Conservation (phyloP, 108 stramenopile genomes). For the Fragilariopsis cylindrus region DNA sequence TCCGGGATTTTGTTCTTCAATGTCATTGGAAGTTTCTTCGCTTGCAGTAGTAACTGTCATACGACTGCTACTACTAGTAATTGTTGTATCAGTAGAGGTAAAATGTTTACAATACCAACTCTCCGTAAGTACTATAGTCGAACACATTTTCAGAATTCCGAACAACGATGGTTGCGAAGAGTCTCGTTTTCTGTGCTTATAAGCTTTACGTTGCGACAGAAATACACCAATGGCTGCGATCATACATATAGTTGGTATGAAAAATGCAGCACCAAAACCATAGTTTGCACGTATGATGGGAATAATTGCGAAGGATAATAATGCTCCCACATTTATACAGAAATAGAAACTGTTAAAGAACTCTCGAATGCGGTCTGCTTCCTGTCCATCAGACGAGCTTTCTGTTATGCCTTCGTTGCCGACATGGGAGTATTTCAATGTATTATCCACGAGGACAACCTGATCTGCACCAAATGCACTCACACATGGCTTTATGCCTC, state of each 20-base stretch:
- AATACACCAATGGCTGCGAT: constrained; percentile 47
- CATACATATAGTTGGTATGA: constrained; percentile 53
- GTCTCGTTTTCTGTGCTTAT: constrained; percentile 30
- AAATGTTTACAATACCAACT: too few species aligned
- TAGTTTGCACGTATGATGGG: constrained; percentile 41
- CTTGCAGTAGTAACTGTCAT: not conserved
- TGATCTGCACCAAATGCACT: constrained; percentile 74
- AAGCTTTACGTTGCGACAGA: constrained; percentile 30
- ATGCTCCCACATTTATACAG: constrained; percentile 66
- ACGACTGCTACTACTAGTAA: not conserved
- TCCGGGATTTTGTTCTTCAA: not conserved
- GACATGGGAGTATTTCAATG: not conserved
- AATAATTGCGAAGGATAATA: constrained; percentile 46
- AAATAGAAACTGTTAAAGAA: constrained; percentile 72
- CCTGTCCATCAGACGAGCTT: not conserved
- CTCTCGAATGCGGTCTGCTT: constrained; percentile 37
- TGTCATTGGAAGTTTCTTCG: not conserved
- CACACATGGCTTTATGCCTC: constrained; percentile 85
- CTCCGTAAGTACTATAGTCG: not conserved
- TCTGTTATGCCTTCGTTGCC: not conserved
- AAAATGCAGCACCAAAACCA: constrained; percentile 62
- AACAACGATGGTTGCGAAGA: constrained; percentile 14
- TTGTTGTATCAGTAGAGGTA: not conserved
- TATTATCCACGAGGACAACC: constrained; percentile 15
- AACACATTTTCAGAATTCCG: not conserved